phyloP scores from a whole-genome alignment of 768 basidiomycete genomes.

The Rhodotorula diobovata region DNA sequence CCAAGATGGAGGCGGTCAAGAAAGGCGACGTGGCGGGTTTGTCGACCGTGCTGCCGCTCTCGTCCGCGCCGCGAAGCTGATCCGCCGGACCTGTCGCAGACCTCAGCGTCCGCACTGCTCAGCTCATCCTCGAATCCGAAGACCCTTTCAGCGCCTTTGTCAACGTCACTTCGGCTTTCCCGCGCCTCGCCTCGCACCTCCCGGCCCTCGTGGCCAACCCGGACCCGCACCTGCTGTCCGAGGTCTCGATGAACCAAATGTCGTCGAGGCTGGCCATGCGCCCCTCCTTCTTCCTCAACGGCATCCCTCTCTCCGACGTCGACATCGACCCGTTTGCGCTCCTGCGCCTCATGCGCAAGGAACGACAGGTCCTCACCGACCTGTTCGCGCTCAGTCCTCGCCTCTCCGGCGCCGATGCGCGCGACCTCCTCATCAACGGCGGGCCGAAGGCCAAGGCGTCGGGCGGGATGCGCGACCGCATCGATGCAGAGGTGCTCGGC shows the following conservation, averaged over 20 bases:
- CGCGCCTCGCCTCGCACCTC: slow-evolving; percentile 28
- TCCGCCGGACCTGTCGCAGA: neutral
- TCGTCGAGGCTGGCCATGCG: slow-evolving; percentile 46
- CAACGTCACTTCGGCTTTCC: slow-evolving; percentile 18
- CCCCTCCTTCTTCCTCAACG: slow-evolving; percentile 76
- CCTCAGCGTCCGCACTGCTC: slow-evolving; percentile 23
- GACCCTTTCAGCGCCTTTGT: slow-evolving; percentile 24
- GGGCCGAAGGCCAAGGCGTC: slow-evolving; percentile 48
- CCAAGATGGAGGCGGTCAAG: slow-evolving; percentile 48
- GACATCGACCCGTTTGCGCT: slow-evolving; percentile 65
- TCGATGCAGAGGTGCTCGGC: slow-evolving; percentile 37
- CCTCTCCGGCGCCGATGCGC: slow-evolving; percentile 60
- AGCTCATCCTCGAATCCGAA: slow-evolving; percentile 12
- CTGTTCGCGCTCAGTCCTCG: slow-evolving; percentile 57
- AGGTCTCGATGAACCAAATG: slow-evolving; percentile 26
- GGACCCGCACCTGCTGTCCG: slow-evolving; percentile 14
- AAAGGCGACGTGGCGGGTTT: slow-evolving; percentile 59
- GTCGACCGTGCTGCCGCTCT: slow-evolving; percentile 33
- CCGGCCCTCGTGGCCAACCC: slow-evolving; percentile 17
- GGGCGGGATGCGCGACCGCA: slow-evolving; percentile 42
- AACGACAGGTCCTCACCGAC: slow-evolving; percentile 60
- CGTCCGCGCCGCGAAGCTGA: neutral
- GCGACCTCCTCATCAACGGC: slow-evolving; percentile 57
- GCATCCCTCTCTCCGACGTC: slow-evolving; percentile 53
- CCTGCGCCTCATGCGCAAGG: slow-evolving; percentile 66